phyloP scores from a whole-genome alignment of 495 filamentous ascomycete species.

The Filosporella fistucella region DNA sequence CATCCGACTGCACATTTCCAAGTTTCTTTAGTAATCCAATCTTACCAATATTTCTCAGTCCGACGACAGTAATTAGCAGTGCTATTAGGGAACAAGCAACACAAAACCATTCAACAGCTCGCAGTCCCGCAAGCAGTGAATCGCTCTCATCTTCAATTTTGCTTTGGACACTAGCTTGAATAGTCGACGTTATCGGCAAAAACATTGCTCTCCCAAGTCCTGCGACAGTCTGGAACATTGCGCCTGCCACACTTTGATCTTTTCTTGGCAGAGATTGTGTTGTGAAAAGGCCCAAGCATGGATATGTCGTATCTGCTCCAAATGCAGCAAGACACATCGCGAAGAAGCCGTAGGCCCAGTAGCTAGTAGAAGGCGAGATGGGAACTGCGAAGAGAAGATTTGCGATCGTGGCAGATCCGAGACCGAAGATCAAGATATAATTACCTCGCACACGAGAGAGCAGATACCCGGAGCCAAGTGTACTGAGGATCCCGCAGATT shows the following conservation, averaged over 20 bases:
- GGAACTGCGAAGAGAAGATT: slow-evolving; percentile 52
- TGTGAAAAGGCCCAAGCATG: slow-evolving; percentile 54
- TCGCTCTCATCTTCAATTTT: slow-evolving; percentile 34
- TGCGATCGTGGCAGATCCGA: slow-evolving; percentile 39
- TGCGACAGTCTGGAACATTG: slow-evolving; percentile 54
- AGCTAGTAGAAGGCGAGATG: slow-evolving; percentile 45
- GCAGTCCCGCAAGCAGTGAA: slow-evolving; percentile 40
- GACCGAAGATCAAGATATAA: slow-evolving; percentile 49
- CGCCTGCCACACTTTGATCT: slow-evolving; percentile 57
- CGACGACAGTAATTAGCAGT: slow-evolving; percentile 10
- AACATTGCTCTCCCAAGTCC: slow-evolving; percentile 54
- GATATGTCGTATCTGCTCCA: slow-evolving; percentile 56
- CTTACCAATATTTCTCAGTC: slow-evolving; percentile 25
- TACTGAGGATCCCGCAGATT: slow-evolving; percentile 42
- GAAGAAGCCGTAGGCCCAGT: slow-evolving; percentile 56
- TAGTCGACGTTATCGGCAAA: slow-evolving; percentile 51
- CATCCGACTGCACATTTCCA: slow-evolving; percentile 13
- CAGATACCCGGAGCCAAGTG: slow-evolving; percentile 47
- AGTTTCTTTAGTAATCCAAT: slow-evolving; percentile 24
- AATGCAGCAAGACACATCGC: slow-evolving; percentile 55
- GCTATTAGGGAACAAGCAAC: slow-evolving; percentile 26
- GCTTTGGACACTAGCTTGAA: slow-evolving; percentile 50
- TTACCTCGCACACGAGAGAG: slow-evolving; percentile 47
- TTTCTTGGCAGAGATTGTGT: slow-evolving; percentile 50
- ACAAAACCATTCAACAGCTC: slow-evolving; percentile 51